Evolutionary conservation across 139 green algal genomes (phyloP).

Genomic region (Chlorella sp.): DNA sequence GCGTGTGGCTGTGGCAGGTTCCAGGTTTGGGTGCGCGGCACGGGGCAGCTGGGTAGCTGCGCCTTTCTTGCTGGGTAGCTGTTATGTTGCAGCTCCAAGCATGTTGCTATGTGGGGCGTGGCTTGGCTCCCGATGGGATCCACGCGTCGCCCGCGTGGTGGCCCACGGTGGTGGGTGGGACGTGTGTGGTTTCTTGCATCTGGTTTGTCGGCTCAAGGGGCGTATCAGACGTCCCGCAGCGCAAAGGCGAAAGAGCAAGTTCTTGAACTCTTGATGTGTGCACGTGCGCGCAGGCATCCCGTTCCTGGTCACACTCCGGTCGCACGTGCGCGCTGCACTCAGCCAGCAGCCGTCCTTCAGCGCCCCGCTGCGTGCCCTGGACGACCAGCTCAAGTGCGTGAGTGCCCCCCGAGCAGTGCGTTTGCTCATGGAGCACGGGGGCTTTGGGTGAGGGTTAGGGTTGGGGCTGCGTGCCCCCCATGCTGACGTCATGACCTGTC

Average conservation of each 20-base stretch:
- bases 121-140: neutral
- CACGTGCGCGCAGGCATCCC: conserved; percentile 40
- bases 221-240: no score
- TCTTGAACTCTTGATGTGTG: neutral
- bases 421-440: neutral
- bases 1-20: no score
- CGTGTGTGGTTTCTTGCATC: neutral
- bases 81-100: no score
- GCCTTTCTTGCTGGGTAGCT: no score
- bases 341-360: conserved; percentile 10
- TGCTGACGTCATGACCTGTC: neutral
- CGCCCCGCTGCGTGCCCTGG: conserved; percentile 25
- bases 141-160: neutral
- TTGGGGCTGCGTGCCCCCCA: neutral
- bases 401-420: neutral
- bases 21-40: no score
- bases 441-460: neutral
- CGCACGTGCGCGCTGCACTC: conserved; percentile 43
- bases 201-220: neutral
- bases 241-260: no score
- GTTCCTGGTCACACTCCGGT: conserved; percentile 63
- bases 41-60: no score
- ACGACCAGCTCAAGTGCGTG: conserved; percentile 20
- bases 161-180: neutral
- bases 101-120: neutral